These are phyloP conservation scores for Antitrichia curtipendula DNA, from an alignment of 225 moss, liverwort and hornwort genomes.

Conservation along the genomic window DNA sequence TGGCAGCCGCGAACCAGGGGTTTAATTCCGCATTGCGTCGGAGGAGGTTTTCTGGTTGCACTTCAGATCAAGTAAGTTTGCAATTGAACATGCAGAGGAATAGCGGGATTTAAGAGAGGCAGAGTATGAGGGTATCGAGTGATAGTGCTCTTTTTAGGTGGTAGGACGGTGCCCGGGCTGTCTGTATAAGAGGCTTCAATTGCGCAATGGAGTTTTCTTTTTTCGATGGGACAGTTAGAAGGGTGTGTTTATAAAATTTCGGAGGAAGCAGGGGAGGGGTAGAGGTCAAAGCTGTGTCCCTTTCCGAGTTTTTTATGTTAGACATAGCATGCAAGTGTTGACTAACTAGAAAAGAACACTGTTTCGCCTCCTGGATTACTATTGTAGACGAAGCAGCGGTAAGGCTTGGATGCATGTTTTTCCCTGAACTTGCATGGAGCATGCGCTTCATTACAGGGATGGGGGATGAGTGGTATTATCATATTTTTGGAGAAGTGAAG, in stretches of 20 bases:
- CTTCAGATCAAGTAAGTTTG: conserved; percentile 6
- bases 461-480: not conserved
- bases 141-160: not conserved
- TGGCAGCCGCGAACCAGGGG: not conserved
- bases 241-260: not conserved
- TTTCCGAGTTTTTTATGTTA: not conserved
- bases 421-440: not conserved
- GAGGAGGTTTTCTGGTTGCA: not conserved
- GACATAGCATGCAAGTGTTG: not conserved
- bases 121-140: not conserved
- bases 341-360: not conserved
- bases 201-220: not conserved
- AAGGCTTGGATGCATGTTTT: not conserved
- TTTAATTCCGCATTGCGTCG: conserved; percentile 5
- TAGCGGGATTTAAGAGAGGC: not conserved
- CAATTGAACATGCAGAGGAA: not conserved
- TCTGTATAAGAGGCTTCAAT: not conserved
- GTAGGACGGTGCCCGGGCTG: not conserved
- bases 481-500: not conserved
- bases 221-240: not conserved
- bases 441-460: not conserved
- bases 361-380: not conserved
- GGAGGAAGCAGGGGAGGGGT: not conserved
- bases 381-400: not conserved
- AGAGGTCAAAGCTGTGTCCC: not conserved